phyloP scores from a whole-genome alignment of 176 grass and related monocot species.

The Oryza australiensis region DNA sequence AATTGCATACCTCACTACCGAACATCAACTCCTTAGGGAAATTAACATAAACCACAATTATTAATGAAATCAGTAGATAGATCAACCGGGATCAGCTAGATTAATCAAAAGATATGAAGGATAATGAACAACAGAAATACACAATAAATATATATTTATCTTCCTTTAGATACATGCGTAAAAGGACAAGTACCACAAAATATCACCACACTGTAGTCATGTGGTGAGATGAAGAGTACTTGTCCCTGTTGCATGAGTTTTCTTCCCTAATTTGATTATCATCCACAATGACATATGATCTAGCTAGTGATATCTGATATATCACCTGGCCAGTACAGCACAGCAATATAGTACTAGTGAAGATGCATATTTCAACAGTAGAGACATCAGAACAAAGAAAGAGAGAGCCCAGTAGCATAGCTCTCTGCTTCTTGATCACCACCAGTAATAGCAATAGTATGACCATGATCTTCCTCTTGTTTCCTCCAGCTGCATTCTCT shows the following conservation, averaged over 20 bases:
- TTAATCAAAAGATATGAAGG: not conserved
- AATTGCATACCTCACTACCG: not conserved
- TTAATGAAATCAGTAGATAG: not conserved
- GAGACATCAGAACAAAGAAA: slow-evolving; percentile 32
- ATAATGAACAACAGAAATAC: not conserved
- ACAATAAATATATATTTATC: not conserved
- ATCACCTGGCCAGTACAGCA: not conserved
- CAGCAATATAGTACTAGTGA: not conserved
- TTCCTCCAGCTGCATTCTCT: not conserved
- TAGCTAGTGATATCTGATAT: not conserved
- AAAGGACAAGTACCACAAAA: slow-evolving; percentile 51
- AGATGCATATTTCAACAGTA: not conserved
- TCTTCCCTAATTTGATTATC: slow-evolving; percentile 8
- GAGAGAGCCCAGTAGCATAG: slow-evolving; percentile 19
- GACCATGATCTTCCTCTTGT: not conserved
- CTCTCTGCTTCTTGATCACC: slow-evolving; percentile 25
- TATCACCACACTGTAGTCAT: slow-evolving; percentile 54
- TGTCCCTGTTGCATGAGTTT: slow-evolving; percentile 28
- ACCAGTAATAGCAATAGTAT: not conserved
- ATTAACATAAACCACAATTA: no score
- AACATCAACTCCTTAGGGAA: not conserved
- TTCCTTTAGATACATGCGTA: slow-evolving; percentile 6
- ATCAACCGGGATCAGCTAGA: not conserved
- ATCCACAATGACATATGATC: not conserved
- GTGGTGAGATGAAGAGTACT: slow-evolving; percentile 68